Conservation (phyloP, 306 rosid genomes). For the Delonix regia region DNA sequence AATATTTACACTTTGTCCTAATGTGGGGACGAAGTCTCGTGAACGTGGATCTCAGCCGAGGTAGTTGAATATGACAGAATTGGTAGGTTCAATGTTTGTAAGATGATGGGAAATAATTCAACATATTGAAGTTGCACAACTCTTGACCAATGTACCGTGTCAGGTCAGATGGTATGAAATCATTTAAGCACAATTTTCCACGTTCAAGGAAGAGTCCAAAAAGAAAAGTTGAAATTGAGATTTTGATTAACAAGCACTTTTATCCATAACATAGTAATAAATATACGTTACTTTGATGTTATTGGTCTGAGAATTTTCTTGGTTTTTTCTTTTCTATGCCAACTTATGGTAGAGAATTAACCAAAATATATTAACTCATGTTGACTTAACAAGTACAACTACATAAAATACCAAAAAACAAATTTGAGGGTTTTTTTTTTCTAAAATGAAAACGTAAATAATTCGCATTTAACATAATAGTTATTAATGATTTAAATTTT, state of each 20-base stretch:
- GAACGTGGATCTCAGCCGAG: constrained; percentile 5
- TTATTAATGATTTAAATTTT: too few species aligned
- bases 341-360: too few species aligned
- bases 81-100: constrained; percentile 34
- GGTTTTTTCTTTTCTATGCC: too few species aligned
- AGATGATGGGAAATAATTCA: not conserved
- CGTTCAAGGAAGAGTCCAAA: not conserved
- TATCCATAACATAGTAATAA: not conserved
- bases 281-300: too few species aligned
- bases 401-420: too few species aligned
- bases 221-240: not conserved
- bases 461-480: too few species aligned
- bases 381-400: too few species aligned
- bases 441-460: too few species aligned
- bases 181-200: constrained; percentile 21
- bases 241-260: not conserved
- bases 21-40: not conserved
- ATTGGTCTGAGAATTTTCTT: too few species aligned
- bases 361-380: too few species aligned
- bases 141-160: not conserved
- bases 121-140: not conserved
- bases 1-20: not conserved
- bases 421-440: too few species aligned
- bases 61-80: constrained; percentile 1
- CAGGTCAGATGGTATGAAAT: not conserved